These are phyloP conservation scores for Pichia sp. DNA, from an alignment of 1,139 yeast species.

Conservation along the genomic window DNA sequence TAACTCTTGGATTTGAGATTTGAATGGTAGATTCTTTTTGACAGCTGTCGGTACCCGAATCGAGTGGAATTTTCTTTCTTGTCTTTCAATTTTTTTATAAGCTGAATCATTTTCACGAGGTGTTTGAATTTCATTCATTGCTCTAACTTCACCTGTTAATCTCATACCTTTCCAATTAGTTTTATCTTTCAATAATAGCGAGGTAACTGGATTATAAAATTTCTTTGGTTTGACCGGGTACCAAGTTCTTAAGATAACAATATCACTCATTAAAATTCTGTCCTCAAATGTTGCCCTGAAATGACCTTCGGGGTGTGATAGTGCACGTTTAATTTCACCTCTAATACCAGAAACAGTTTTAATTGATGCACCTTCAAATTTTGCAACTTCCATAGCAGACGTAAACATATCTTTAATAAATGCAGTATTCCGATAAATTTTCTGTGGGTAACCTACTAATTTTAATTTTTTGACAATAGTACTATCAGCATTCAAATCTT, in stretches of 20 bases:
- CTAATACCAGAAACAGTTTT: constrained; percentile 95
- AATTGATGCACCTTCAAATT: constrained; percentile 95
- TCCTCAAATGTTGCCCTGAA: constrained; percentile 98
- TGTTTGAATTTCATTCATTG: constrained; percentile 61
- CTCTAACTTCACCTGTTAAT: constrained; percentile 87
- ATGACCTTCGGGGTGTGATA: constrained; percentile 93
- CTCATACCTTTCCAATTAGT: constrained; percentile 95
- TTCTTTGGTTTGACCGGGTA: constrained; percentile 86
- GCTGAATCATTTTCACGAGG: constrained; percentile 50
- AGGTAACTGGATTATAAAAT: constrained; percentile 94
- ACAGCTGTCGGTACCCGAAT: constrained; percentile 77
- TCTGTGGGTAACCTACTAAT: constrained; percentile 89
- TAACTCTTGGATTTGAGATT: constrained; percentile 83
- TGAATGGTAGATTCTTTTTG: constrained; percentile 77
- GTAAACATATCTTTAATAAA: constrained; percentile 95
- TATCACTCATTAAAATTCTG: constrained; percentile 83
- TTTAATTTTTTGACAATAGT: constrained; percentile 95
- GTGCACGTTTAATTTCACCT: constrained; percentile 94
- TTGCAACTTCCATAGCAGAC: constrained; percentile 88
- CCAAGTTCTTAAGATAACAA: constrained; percentile 90
- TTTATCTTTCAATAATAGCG: constrained; percentile 69
- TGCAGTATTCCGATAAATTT: constrained; percentile 92
- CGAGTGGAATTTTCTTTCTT: constrained; percentile 81
- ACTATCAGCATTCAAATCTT: constrained; percentile 80
- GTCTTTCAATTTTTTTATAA: constrained; percentile 75